These are phyloP conservation scores for Sclerotiophoma versabilis DNA, from an alignment of 2,329 filamentous ascomycete species.

Conservation along the genomic window DNA sequence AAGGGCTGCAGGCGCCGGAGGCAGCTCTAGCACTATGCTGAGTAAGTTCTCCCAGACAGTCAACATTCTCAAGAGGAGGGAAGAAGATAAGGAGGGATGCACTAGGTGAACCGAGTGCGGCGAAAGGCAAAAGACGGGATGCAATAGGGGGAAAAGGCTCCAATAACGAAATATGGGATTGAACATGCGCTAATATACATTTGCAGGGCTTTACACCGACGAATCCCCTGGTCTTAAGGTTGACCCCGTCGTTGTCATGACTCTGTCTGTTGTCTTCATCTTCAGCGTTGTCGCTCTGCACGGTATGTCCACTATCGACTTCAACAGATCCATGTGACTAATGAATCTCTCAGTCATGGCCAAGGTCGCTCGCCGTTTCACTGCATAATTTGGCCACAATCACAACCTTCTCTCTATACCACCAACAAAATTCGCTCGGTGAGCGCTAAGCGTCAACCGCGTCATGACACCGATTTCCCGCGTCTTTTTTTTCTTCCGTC, in stretches of 20 bases:
- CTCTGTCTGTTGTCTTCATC: constrained; percentile 96
- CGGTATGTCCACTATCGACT: constrained; percentile 65
- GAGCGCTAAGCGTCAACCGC: constrained; percentile 2
- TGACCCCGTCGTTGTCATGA: constrained; percentile 95
- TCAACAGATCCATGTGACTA: constrained; percentile 5
- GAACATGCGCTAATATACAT: neutral
- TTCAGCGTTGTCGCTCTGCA: constrained; percentile 98
- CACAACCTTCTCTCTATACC: constrained; percentile 16
- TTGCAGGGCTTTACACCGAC: constrained; percentile 90
- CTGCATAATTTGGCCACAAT: constrained; percentile 52
- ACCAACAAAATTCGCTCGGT: constrained; percentile 7
- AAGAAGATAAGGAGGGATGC: neutral
- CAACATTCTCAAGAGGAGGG: neutral
- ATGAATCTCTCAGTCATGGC: constrained; percentile 74
- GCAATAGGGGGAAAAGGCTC: neutral
- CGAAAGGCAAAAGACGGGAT: neutral
- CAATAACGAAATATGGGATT: neutral
- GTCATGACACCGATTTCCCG: constrained; percentile 9
- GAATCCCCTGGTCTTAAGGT: constrained; percentile 97
- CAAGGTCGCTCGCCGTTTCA: constrained; percentile 91
- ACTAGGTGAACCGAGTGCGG: neutral
- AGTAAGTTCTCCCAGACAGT: constrained; percentile 65
- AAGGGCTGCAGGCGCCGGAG: constrained; percentile 89
- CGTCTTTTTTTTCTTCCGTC: constrained; percentile 16
- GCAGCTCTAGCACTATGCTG: constrained; percentile 97